These are phyloP conservation scores for Lycium barbarum DNA, from an alignment of 257 asterid species.

Conservation along the genomic window DNA sequence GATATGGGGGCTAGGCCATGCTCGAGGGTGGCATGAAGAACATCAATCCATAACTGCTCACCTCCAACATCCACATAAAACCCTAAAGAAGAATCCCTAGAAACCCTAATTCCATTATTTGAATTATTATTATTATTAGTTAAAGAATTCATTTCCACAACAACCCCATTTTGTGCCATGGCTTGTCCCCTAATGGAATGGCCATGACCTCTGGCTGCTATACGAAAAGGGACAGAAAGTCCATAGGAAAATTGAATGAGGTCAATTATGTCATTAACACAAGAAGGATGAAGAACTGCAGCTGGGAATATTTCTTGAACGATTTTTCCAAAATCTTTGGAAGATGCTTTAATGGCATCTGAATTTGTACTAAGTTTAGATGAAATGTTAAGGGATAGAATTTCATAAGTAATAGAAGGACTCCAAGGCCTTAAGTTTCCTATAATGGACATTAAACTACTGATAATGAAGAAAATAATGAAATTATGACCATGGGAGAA, in stretches of 20 bases:
- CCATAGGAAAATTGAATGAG: conserved; percentile 53
- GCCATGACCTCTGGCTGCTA: conserved; percentile 78
- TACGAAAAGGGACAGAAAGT: conserved; percentile 48
- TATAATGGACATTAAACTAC: conserved; percentile 35
- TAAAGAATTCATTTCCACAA: conserved; percentile 62
- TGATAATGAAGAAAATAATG: conserved; percentile 34
- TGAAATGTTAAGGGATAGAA: conserved; percentile 34
- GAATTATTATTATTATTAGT: not conserved
- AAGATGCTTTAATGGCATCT: conserved; percentile 38
- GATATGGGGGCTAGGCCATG: conserved; percentile 63
- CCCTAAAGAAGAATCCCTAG: conserved; percentile 48
- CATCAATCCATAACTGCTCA: conserved; percentile 72
- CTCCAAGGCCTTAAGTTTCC: conserved; percentile 38
- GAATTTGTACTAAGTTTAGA: conserved; percentile 47
- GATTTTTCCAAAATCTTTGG: conserved; percentile 70
- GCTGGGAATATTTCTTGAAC: conserved; percentile 50
- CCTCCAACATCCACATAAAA: conserved; percentile 77
- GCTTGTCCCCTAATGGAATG: conserved; percentile 83
- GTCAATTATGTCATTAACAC: conserved; percentile 49
- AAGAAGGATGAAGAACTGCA: conserved; percentile 64
- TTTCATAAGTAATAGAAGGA: conserved; percentile 34
- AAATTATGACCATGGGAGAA: conserved; percentile 27
- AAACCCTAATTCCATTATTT: conserved; percentile 50
- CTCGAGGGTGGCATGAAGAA: conserved; percentile 45
- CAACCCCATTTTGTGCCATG: conserved; percentile 65